Conservation (phyloP, 2,329 filamentous ascomycete genomes). For the Trichoderma koningii region DNA sequence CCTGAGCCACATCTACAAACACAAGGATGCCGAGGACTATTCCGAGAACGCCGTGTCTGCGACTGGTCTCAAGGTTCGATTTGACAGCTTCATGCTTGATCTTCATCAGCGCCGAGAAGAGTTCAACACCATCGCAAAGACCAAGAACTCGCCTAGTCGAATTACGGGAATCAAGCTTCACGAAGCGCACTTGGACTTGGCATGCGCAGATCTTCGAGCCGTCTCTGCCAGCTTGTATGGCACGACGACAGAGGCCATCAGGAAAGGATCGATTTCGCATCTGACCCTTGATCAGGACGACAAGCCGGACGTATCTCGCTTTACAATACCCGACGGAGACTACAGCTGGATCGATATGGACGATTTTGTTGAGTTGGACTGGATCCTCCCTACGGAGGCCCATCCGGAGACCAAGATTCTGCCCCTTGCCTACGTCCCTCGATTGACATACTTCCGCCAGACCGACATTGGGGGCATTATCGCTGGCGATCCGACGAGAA, state of each 20-base stretch:
- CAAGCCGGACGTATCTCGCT: constrained; percentile 76
- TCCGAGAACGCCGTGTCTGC: constrained; percentile 76
- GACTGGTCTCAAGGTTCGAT: constrained; percentile 91
- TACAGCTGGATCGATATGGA: constrained; percentile 99
- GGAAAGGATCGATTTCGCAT: constrained; percentile 57
- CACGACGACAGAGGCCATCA: constrained; percentile 74
- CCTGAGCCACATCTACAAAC: constrained; percentile 96
- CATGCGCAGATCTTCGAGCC: constrained; percentile 87
- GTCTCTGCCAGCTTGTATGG: constrained; percentile 88
- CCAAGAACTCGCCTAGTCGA: constrained; percentile 72
- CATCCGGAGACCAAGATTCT: constrained; percentile 94
- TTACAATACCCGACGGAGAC: constrained; percentile 94
- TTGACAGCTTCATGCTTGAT: constrained; percentile 97
- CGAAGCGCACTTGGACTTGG: constrained; percentile 87
- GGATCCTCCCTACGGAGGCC: constrained; percentile 86
- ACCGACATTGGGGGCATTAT: constrained; percentile 86
- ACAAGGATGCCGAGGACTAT: constrained; percentile 91
- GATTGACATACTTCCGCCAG: constrained; percentile 95
- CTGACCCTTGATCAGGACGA: constrained; percentile 58
- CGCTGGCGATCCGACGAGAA: constrained; percentile 76
- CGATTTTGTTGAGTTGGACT: constrained; percentile 96
- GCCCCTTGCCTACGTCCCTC: constrained; percentile 87
- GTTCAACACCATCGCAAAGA: constrained; percentile 79
- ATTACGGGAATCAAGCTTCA: constrained; percentile 96
- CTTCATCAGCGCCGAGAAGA: constrained; percentile 92